Evolutionary conservation across 1,139 yeast species (phyloP).

Genomic region (Hanseniaspora uvarum): DNA sequence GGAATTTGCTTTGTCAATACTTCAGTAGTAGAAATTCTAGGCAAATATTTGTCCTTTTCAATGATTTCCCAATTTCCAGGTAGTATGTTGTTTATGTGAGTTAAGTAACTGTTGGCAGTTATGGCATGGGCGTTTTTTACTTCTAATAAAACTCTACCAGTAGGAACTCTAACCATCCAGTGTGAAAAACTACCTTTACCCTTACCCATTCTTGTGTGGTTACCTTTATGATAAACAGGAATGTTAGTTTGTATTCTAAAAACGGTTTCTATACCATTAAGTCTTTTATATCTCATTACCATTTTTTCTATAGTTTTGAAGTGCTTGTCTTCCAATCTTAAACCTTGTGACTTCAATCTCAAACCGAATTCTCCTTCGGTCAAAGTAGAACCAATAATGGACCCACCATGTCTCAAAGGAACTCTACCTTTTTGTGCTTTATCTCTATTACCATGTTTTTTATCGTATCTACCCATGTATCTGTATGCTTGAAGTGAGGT

Average conservation of each 20-base stretch:
- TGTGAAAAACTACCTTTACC: constrained; percentile 97
- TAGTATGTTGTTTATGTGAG: constrained; percentile 82
- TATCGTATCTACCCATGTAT: constrained; percentile 13
- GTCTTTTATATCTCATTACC: constrained; percentile 69
- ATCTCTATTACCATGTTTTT: constrained; percentile 33
- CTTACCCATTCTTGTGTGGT: constrained; percentile 99
- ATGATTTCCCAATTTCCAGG: constrained; percentile 91
- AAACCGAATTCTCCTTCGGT: constrained; percentile 79
- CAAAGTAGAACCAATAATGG: constrained; percentile 73
- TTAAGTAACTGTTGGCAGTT: constrained; percentile 81
- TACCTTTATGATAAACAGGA: constrained; percentile 93
- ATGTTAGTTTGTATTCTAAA: constrained; percentile 68
- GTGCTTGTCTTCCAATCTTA: constrained; percentile 79
- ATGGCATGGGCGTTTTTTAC: constrained; percentile 69
- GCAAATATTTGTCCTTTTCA: constrained; percentile 45
- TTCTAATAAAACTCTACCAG: constrained; percentile 87
- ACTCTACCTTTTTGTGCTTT: constrained; percentile 94
- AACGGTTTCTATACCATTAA: constrained; percentile 35
- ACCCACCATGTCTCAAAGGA: constrained; percentile 89
- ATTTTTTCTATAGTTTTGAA: constrained; percentile 85
- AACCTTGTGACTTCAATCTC: constrained; percentile 77
- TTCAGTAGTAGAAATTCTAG: constrained; percentile 41
- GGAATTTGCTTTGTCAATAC: constrained; percentile 14
- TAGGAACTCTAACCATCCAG: constrained; percentile 94
- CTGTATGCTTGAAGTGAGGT: background rate